Evolutionary conservation across 2,329 filamentous ascomycete species (phyloP).

Genomic region (Exophiala viscosa): DNA sequence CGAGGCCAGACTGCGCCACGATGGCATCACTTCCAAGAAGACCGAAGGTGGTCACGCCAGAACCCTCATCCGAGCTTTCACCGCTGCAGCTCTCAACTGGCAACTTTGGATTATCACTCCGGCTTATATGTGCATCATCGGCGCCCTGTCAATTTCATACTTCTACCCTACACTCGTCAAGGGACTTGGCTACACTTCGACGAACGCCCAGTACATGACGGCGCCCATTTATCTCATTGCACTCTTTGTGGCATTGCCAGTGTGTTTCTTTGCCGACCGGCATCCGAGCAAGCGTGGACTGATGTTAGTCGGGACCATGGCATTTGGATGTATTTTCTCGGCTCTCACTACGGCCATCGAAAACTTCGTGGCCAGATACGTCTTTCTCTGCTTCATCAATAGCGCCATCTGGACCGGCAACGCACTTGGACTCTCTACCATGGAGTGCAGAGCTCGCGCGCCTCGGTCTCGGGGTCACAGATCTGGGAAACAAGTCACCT

Average conservation of each 20-base stretch:
- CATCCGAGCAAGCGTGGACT: no score
- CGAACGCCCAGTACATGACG: conserved; percentile 36
- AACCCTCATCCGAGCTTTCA: background rate
- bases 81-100: conserved; percentile 22
- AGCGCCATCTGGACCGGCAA: no score
- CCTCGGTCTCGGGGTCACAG: no score
- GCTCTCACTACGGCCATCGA: no score
- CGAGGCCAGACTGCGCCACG: background rate
- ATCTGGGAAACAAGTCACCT: no score
- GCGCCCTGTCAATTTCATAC: conserved; percentile 38
- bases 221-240: background rate
- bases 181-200: conserved; percentile 39
- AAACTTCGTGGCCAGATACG: no score
- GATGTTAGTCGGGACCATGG: no score
- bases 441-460: no score
- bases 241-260: background rate
- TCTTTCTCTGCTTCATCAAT: no score
- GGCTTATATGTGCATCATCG: conserved; percentile 42
- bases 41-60: conserved; percentile 14
- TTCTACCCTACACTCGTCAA: conserved; percentile 44
- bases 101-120: conserved; percentile 35
- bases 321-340: no score
- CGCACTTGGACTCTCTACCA: no score
- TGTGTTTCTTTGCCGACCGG: background rate
- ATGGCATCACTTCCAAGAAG: conserved; percentile 25